Evolutionary conservation across 495 filamentous ascomycete species (phyloP).

Genomic region (Neurospora terricola): DNA sequence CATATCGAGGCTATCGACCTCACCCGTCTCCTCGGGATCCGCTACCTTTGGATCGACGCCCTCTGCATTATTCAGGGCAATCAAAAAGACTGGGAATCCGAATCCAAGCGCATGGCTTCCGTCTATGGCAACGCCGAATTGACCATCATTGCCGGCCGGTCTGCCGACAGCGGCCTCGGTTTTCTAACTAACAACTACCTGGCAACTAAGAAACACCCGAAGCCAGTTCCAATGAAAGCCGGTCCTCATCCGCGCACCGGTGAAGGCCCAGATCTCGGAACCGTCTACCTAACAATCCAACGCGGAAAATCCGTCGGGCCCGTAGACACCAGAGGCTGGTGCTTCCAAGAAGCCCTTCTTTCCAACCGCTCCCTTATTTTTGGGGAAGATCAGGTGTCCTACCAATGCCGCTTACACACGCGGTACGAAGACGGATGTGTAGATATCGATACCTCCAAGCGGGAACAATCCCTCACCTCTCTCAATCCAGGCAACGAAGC

Average conservation of each 20-base stretch:
- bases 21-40: neutral
- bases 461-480: neutral
- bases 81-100: neutral
- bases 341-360: conserved; percentile 1
- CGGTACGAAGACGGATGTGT: neutral
- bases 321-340: neutral
- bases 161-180: neutral
- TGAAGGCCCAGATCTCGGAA: neutral
- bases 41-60: neutral
- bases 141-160: neutral
- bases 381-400: neutral
- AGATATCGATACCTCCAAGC: neutral
- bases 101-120: neutral
- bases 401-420: neutral
- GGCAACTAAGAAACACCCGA: neutral
- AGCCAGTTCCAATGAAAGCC: neutral
- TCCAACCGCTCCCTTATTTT: neutral
- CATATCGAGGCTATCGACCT: neutral
- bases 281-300: neutral
- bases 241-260: neutral
- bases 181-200: neutral
- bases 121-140: neutral
- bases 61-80: neutral
- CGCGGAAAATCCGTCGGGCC: neutral
- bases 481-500: neutral